phyloP scores from a whole-genome alignment of 2,329 filamentous ascomycete species.

The Cadophora gregata region DNA sequence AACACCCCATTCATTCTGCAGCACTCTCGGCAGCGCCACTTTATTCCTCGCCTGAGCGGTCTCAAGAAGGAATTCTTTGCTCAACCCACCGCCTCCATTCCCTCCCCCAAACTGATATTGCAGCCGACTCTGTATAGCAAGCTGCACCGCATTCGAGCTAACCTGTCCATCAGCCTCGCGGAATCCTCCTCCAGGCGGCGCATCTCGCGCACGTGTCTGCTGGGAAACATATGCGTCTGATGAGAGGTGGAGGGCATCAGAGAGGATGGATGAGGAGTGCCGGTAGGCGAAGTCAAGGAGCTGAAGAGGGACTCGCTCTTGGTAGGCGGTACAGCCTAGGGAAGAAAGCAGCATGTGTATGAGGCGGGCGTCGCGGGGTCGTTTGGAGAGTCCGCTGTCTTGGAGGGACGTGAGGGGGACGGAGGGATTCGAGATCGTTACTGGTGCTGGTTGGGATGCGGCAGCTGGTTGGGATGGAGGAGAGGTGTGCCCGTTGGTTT shows the following conservation, averaged over 20 bases:
- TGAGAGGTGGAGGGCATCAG: conserved; percentile 71
- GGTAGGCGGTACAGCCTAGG: conserved; percentile 80
- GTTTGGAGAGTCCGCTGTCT: conserved; percentile 48
- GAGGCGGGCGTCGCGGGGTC: conserved; percentile 79
- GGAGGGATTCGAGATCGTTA: conserved; percentile 35
- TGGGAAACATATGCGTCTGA: conserved; percentile 68
- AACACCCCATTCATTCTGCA: conserved; percentile 70
- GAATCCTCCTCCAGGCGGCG: conserved; percentile 41
- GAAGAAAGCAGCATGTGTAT: conserved; percentile 81
- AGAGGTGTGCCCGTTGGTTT: conserved; percentile 59
- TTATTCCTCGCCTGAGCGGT: conserved; percentile 75
- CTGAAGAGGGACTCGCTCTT: conserved; percentile 80
- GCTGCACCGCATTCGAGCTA: conserved; percentile 68
- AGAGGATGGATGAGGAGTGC: conserved; percentile 74
- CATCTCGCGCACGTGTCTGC: conserved; percentile 43
- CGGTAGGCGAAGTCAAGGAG: conserved; percentile 88
- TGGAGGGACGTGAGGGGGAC: conserved; percentile 44
- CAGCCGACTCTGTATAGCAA: conserved; percentile 73
- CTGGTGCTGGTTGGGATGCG: conserved; percentile 26
- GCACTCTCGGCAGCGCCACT: conserved; percentile 66
- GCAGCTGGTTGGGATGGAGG: conserved; percentile 31
- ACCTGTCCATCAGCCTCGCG: conserved; percentile 51
- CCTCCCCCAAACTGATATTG: conserved; percentile 71
- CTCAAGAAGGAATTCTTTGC: conserved; percentile 79
- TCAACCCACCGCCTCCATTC: conserved; percentile 57